These are phyloP conservation scores for Ulmus americana DNA, from an alignment of 331 rosid genomes.

Conservation along the genomic window DNA sequence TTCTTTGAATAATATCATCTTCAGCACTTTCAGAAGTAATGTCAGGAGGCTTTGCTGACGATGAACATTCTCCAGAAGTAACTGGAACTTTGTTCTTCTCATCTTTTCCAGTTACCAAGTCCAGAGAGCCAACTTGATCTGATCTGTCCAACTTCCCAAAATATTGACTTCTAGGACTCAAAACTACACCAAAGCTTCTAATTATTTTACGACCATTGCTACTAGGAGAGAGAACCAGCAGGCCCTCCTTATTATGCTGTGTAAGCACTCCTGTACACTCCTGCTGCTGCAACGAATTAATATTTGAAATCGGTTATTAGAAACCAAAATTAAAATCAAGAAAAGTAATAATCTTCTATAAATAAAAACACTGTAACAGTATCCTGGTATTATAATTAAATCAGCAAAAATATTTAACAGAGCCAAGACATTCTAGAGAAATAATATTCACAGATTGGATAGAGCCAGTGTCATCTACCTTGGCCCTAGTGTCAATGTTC, in stretches of 20 bases:
- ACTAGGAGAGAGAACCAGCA: constrained; percentile 43
- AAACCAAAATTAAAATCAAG: neutral
- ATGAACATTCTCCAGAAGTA: constrained; percentile 18
- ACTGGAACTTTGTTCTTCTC: neutral
- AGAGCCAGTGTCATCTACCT: constrained; percentile 23
- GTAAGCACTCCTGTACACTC: constrained; percentile 42
- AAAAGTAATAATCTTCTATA: neutral
- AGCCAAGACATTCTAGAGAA: neutral
- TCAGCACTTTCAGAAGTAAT: constrained; percentile 23
- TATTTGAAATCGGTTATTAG: neutral
- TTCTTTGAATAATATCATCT: constrained; percentile 42
- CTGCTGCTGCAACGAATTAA: constrained; percentile 20
- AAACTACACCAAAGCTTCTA: constrained; percentile 26
- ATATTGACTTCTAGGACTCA: constrained; percentile 37
- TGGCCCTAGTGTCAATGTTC: constrained; percentile 25
- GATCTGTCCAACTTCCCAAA: constrained; percentile 29
- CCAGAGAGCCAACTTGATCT: constrained; percentile 30
- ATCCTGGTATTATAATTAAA: neutral
- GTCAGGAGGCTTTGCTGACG: constrained; percentile 10
- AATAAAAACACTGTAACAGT: neutral
- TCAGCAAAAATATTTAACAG: neutral
- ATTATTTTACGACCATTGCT: constrained; percentile 37
- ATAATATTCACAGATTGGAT: constrained; percentile 31
- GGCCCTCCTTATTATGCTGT: constrained; percentile 50
- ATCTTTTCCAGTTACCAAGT: constrained; percentile 31